These are phyloP conservation scores for Gyrodon lividus DNA, from an alignment of 768 basidiomycete genomes.

Conservation along the genomic window DNA sequence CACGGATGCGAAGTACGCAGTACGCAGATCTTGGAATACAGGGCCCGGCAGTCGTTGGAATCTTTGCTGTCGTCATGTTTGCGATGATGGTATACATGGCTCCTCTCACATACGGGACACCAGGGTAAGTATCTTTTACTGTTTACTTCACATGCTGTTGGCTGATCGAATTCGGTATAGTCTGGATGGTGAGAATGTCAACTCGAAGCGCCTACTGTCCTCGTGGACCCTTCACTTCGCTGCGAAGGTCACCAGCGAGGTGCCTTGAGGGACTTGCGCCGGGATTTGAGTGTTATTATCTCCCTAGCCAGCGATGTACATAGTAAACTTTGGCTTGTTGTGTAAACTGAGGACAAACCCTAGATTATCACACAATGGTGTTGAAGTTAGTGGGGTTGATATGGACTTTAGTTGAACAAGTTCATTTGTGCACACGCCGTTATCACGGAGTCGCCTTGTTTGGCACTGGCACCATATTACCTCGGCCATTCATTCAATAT, in stretches of 20 bases:
- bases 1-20: constrained; percentile 47
- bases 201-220: constrained; percentile 75
- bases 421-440: too few species aligned
- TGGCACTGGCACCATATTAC: constrained; percentile 9
- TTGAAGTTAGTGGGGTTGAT: not conserved
- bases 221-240: constrained; percentile 96
- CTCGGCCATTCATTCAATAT: constrained; percentile 4
- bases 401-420: too few species aligned
- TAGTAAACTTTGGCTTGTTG: constrained; percentile 19
- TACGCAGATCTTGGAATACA: constrained; percentile 77
- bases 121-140: constrained; percentile 64
- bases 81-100: constrained; percentile 71
- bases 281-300: constrained; percentile 8
- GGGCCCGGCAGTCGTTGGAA: constrained; percentile 61
- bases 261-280: constrained; percentile 15
- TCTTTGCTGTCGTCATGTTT: constrained; percentile 61
- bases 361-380: not conserved
- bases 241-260: constrained; percentile 56
- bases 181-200: constrained; percentile 82
- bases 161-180: constrained; percentile 40
- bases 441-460: constrained; percentile 7
- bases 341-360: not conserved
- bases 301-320: constrained; percentile 17
- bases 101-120: constrained; percentile 95
- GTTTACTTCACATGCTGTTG: constrained; percentile 5